Conservation (phyloP, 305 asterid species). For the Rubia tinctorum region DNA sequence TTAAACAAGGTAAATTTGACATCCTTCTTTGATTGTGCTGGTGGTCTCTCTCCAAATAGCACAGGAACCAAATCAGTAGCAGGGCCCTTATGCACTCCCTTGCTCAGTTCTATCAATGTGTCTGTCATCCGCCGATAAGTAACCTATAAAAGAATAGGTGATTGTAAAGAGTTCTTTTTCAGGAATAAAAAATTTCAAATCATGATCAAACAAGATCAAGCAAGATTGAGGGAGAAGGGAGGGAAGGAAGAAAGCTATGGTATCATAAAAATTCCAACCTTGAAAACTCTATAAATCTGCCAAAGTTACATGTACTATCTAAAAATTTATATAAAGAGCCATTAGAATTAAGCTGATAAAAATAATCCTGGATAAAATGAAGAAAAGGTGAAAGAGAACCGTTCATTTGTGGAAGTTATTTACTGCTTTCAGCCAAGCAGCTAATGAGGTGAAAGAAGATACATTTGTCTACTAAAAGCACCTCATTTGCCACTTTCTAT, state of each 20-base stretch:
- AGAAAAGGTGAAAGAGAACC: neutral
- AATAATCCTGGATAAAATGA: neutral
- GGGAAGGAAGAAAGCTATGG: neutral
- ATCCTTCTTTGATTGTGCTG: slow-evolving; percentile 65
- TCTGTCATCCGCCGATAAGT: slow-evolving; percentile 94
- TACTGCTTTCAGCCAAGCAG: neutral
- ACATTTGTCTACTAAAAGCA: slow-evolving; percentile 22
- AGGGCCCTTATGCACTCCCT: slow-evolving; percentile 89
- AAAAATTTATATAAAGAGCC: neutral
- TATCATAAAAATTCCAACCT: neutral
- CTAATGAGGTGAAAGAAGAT: neutral
- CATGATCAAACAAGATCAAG: neutral
- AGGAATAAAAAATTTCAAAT: neutral
- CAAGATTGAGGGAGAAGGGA: neutral
- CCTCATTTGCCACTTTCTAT: slow-evolving; percentile 96
- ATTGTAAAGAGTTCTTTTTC: neutral
- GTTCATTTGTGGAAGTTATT: neutral
- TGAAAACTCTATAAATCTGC: neutral
- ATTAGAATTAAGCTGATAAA: no score
- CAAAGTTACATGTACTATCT: neutral
- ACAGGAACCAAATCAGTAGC: slow-evolving; percentile 93
- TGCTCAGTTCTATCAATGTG: slow-evolving; percentile 77
- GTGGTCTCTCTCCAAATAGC: slow-evolving; percentile 84
- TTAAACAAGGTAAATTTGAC: slow-evolving; percentile 62
- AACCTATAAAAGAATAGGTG: slow-evolving; percentile 46